phyloP scores from a whole-genome alignment of 108 stramenopile genomes.

The Nitzschia palea region DNA sequence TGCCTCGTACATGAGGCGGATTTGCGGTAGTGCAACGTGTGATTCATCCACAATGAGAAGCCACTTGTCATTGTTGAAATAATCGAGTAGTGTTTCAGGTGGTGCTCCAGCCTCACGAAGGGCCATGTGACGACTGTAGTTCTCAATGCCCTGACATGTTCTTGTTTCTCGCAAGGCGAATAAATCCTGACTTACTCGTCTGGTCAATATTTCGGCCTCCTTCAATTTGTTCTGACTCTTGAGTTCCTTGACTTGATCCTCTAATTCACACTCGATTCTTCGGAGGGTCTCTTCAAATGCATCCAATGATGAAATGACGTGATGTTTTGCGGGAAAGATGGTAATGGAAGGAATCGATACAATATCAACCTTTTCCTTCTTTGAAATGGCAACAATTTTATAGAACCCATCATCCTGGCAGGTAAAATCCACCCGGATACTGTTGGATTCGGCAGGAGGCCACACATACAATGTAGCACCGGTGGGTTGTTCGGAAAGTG shows the following conservation, averaged over 20 bases:
- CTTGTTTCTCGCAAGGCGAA: slow-evolving; percentile 55
- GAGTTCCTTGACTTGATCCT: slow-evolving; percentile 40
- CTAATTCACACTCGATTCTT: slow-evolving; percentile 59
- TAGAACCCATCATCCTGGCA: background rate
- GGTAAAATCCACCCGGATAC: slow-evolving; percentile 34
- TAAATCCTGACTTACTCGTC: slow-evolving; percentile 60
- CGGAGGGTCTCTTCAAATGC: slow-evolving; percentile 45
- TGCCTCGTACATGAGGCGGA: slow-evolving; percentile 71
- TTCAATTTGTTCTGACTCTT: slow-evolving; percentile 26
- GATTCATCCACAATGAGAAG: slow-evolving; percentile 76
- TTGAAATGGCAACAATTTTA: slow-evolving; percentile 15
- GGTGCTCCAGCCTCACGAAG: slow-evolving; percentile 52
- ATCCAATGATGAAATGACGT: slow-evolving; percentile 38
- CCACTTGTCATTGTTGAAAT: slow-evolving; percentile 59
- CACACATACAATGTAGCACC: slow-evolving; percentile 23
- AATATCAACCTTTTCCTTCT: slow-evolving; percentile 20
- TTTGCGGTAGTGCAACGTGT: slow-evolving; percentile 77
- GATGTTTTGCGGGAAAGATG: slow-evolving; percentile 79
- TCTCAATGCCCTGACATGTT: slow-evolving; percentile 69
- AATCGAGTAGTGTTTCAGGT: slow-evolving; percentile 72
- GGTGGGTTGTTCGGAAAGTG: background rate
- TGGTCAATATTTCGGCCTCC: slow-evolving; percentile 59
- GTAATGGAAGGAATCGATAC: slow-evolving; percentile 14
- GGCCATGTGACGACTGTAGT: slow-evolving; percentile 73
- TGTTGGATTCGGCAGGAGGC: slow-evolving; percentile 55